Evolutionary conservation across 179 eudicot genomes (phyloP), one percentile per base, ranked within the genome.

Genomic region (Amaranthus tricolor): DNA sequence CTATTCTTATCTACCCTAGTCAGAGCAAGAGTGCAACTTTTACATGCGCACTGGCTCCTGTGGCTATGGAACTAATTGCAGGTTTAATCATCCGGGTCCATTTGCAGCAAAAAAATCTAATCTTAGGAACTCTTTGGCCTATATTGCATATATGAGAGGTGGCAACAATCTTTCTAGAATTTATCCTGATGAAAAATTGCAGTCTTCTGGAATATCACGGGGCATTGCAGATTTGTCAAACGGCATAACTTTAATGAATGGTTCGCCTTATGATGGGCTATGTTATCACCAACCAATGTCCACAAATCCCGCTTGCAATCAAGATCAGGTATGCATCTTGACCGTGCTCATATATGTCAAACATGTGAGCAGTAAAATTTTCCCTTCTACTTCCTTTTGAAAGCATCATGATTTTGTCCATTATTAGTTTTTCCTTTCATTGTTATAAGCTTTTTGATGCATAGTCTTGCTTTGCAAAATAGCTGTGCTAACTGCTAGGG

Each of bases 1-100:
- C 43, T 50, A 15, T 64, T 56, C 69, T 70, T 74, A 14, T 69
- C 51, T 50, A 54, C 47, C 55, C 20, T 63, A 83, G 86, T 44
- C 53, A 68, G 88, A 70, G 69, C 77, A 73, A 62, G 88, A 85
- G 74, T 85, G 88, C 71, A 74, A 74, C 60, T 85, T 77, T 74
- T 85, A 74, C 84, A 74, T 85, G 88, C 82, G 85, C 50, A 77
- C 74, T 58, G 88, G 88, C 68, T 67, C 82, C 20, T 85, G 88
- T 61, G 85, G 76, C 62, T 85, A 82, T 72, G 88, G 83, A 57
- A 67, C 76, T 66, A 77, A 53, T 75, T 85, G 88, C 84, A 74
- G 82, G 62, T 85, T 71, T 68, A 64, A 85, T 74, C 88, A 85
- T 80, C 88, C 88, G 75, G 78, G 82, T 61, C 88, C 88, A 20